phyloP scores from a whole-genome alignment of 805 yeast species.

The Grigorovia humatica region DNA sequence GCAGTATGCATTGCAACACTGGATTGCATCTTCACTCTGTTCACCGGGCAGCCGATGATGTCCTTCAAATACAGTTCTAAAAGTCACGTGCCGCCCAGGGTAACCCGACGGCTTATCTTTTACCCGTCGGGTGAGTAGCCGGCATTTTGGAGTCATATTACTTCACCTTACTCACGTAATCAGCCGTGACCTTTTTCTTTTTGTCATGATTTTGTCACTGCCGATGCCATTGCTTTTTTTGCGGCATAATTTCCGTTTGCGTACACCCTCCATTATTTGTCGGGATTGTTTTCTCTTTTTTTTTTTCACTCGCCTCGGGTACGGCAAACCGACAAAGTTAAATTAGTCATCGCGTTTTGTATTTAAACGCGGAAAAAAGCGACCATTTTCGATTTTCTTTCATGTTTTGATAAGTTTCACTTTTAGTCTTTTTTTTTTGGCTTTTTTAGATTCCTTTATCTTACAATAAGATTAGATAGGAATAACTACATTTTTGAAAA shows the following conservation, averaged over 20 bases:
- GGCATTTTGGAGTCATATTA: too few species aligned
- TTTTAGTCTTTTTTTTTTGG: background rate
- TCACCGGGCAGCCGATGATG: too few species aligned
- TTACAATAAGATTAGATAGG: background rate
- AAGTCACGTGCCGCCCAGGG: background rate
- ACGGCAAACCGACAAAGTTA: background rate
- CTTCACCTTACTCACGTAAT: background rate
- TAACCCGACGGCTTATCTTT: background rate
- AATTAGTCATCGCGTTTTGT: background rate
- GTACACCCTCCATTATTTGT: background rate
- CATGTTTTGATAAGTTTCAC: background rate
- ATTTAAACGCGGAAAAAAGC: background rate
- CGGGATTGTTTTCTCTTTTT: background rate
- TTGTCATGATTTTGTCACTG: background rate
- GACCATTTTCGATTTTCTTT: background rate
- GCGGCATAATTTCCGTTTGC: background rate
- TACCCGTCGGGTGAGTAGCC: too few species aligned
- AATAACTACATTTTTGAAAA: background rate
- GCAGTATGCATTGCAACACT: too few species aligned
- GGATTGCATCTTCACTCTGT: too few species aligned
- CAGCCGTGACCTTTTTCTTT: background rate
- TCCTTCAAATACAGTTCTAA: too few species aligned
- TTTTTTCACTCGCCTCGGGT: background rate
- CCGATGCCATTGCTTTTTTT: background rate
- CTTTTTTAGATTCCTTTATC: background rate